phyloP scores from a whole-genome alignment of 495 filamentous ascomycete species.

The Annulohypoxylon maeteangense region DNA sequence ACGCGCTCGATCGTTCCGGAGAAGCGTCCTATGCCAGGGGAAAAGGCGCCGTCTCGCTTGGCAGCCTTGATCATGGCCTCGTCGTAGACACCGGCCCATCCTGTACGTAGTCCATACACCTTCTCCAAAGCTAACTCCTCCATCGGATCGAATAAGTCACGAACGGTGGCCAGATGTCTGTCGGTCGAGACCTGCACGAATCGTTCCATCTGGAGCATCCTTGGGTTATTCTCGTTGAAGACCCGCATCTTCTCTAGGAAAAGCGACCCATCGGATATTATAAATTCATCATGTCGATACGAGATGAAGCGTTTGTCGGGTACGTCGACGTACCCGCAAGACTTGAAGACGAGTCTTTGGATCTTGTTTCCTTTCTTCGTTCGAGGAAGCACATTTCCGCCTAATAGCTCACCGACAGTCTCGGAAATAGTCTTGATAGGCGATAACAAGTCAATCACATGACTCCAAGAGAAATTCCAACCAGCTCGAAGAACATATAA shows the following conservation, averaged over 20 bases:
- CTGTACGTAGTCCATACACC: conserved; percentile 21
- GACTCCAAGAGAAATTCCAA: conserved; percentile 48
- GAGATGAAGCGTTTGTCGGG: conserved; percentile 28
- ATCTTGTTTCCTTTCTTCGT: conserved; percentile 38
- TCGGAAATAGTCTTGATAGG: conserved; percentile 48
- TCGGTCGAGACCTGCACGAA: conserved; percentile 45
- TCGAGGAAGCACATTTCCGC: not conserved
- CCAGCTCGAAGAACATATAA: too few species aligned
- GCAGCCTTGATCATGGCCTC: conserved; percentile 24
- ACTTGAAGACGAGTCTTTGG: conserved; percentile 51
- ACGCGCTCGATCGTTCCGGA: not conserved
- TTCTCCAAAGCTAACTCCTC: conserved; percentile 37
- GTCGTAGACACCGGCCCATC: conserved; percentile 28
- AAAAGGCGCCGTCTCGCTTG: not conserved
- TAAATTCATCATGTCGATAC: not conserved
- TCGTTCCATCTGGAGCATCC: not conserved
- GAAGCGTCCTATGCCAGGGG: not conserved
- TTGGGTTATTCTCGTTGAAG: not conserved
- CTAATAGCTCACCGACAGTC: not conserved
- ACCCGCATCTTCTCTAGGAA: not conserved
- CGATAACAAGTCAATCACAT: conserved; percentile 55
- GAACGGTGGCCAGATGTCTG: conserved; percentile 42
- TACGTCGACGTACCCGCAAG: conserved; percentile 58
- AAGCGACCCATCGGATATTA: not conserved
- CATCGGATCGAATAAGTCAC: conserved; percentile 22